Conservation (phyloP, 2,329 filamentous ascomycete genomes). For the Coniochaeta sp. region DNA sequence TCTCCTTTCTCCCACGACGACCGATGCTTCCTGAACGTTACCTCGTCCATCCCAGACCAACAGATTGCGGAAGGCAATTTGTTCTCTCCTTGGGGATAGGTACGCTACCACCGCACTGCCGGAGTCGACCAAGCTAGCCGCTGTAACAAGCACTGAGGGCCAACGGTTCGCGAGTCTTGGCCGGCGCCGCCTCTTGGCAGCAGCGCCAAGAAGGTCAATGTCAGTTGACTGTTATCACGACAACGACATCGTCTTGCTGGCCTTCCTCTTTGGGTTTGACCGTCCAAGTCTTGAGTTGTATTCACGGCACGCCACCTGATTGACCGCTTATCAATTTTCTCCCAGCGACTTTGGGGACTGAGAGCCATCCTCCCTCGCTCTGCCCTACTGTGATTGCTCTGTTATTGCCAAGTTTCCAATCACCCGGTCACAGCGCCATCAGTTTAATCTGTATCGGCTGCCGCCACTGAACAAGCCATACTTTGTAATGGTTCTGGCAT, state of each 20-base stretch:
- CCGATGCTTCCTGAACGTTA: no score
- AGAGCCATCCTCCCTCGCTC: neutral
- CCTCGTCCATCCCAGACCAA: no score
- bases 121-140: neutral
- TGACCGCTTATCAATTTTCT: neutral
- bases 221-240: constrained; percentile 1
- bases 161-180: neutral
- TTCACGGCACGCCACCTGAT: neutral
- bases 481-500: neutral
- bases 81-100: neutral
- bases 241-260: neutral
- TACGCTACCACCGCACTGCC: neutral
- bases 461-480: neutral
- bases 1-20: no score
- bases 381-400: neutral
- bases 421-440: neutral
- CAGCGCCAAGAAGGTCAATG: neutral
- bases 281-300: neutral
- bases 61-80: neutral
- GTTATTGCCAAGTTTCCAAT: neutral
- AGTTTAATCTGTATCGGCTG: neutral
- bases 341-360: neutral
- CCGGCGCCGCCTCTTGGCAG: neutral
- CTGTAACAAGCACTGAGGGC: neutral
- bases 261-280: neutral